These are phyloP conservation scores for Irpex sp. DNA, from an alignment of 1,284 basidiomycete genomes.

Conservation along the genomic window DNA sequence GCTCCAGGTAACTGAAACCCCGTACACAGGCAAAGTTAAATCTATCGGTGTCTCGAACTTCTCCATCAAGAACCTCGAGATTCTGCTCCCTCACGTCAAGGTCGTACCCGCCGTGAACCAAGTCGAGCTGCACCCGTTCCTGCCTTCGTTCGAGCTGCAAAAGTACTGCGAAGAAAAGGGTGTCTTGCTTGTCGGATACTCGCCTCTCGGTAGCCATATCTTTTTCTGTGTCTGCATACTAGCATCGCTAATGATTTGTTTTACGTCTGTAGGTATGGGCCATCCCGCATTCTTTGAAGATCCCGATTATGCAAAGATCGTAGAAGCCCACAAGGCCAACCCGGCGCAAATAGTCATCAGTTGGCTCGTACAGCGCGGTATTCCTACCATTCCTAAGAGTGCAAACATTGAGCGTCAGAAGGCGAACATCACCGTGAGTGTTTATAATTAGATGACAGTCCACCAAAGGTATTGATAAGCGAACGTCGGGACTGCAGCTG, in stretches of 20 bases:
- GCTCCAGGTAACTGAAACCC: too few species aligned
- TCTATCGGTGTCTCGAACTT: slow-evolving; percentile 69
- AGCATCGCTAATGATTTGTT: background rate
- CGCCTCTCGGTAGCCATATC: slow-evolving; percentile 45
- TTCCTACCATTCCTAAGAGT: slow-evolving; percentile 42
- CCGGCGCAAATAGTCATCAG: slow-evolving; percentile 50
- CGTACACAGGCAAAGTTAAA: slow-evolving; percentile 35
- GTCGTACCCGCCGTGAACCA: slow-evolving; percentile 61
- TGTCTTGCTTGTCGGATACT: slow-evolving; percentile 63
- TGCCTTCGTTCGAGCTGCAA: slow-evolving; percentile 52
- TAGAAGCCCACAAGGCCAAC: slow-evolving; percentile 37
- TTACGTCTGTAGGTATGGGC: slow-evolving; percentile 13
- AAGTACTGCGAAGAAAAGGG: slow-evolving; percentile 50
- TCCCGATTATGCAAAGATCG: slow-evolving; percentile 35
- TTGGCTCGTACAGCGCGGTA: slow-evolving; percentile 42
- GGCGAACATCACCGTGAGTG: slow-evolving; percentile 38
- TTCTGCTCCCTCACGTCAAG: slow-evolving; percentile 31
- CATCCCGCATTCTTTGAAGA: slow-evolving; percentile 19
- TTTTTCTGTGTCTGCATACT: background rate
- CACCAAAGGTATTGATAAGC: background rate
- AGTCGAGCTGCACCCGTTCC: slow-evolving; percentile 55
- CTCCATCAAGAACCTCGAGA: slow-evolving; percentile 45
- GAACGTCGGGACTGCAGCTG: slow-evolving; percentile 24
- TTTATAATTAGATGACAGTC: background rate
- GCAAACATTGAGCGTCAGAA: slow-evolving; percentile 41